Evolutionary conservation across 169 alveolate species (phyloP).

Genomic region (Plasmodium adleri): DNA sequence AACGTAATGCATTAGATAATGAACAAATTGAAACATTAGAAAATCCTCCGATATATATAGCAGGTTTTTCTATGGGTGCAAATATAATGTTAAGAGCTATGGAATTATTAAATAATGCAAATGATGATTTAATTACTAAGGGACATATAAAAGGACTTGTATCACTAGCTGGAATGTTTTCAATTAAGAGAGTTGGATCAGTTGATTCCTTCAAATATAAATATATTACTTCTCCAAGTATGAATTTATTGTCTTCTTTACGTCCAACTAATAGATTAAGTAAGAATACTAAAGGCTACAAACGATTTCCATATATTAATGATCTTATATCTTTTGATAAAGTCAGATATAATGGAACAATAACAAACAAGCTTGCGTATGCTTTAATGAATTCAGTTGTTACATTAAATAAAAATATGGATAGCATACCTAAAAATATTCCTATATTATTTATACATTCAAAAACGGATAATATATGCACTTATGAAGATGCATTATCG

Average conservation of each 20-base stretch:
- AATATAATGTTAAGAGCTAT: background rate
- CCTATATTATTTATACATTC: constrained; percentile 9
- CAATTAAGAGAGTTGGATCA: background rate
- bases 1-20: background rate
- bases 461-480: background rate
- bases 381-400: background rate
- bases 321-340: background rate
- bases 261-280: background rate
- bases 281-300: background rate
- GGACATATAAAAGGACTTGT: background rate
- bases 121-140: background rate
- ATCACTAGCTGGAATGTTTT: constrained; percentile 2
- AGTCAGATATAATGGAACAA: background rate
- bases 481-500: background rate
- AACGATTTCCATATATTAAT: background rate
- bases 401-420: background rate
- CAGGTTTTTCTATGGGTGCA: constrained; percentile 3
- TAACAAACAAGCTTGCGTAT: background rate
- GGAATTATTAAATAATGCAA: background rate
- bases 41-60: background rate
- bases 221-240: background rate
- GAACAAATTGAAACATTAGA: background rate
- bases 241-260: background rate
- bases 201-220: background rate
- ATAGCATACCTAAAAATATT: background rate